phyloP scores from a whole-genome alignment of 2,329 filamentous ascomycete species.

The Corinectria fuckeliana region DNA sequence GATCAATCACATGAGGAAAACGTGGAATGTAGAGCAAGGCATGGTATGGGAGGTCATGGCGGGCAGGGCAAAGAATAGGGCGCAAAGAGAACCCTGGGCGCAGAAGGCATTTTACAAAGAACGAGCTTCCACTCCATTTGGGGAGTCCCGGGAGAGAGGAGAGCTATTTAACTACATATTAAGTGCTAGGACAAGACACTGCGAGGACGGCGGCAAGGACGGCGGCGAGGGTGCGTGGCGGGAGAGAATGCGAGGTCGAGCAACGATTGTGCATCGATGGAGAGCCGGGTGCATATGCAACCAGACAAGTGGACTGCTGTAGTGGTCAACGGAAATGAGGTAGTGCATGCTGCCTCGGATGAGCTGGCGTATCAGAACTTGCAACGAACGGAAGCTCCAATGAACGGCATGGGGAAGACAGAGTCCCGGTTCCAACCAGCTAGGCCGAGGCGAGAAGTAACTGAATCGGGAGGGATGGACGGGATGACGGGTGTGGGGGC shows the following conservation, averaged over 20 bases:
- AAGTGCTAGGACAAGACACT: slow-evolving; percentile 9
- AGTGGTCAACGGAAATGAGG: slow-evolving; percentile 9
- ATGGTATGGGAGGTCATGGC: background rate
- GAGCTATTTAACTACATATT: slow-evolving; percentile 33
- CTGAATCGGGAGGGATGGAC: background rate
- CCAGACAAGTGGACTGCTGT: slow-evolving; percentile 16
- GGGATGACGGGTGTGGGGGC: background rate
- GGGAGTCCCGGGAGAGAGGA: slow-evolving; percentile 17
- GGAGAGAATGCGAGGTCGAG: slow-evolving; percentile 20
- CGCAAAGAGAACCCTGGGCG: slow-evolving; percentile 13
- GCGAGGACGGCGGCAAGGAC: background rate
- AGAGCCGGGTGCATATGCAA: slow-evolving; percentile 35
- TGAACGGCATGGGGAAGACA: slow-evolving; percentile 13
- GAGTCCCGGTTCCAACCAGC: slow-evolving; percentile 31
- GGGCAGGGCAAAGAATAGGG: background rate
- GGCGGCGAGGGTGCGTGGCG: slow-evolving; percentile 22
- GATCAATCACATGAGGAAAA: slow-evolving; percentile 22
- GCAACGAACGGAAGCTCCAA: slow-evolving; percentile 2
- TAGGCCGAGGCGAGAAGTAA: slow-evolving; percentile 27
- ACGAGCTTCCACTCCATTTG: slow-evolving; percentile 14
- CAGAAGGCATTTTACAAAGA: slow-evolving; percentile 18
- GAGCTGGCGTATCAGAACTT: slow-evolving; percentile 12
- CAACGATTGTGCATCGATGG: slow-evolving; percentile 23
- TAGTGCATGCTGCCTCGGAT: slow-evolving; percentile 14
- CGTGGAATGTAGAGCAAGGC: slow-evolving; percentile 17